These are phyloP conservation scores for Acrocalymma vagum DNA, from an alignment of 2,329 filamentous ascomycete species.

Conservation along the genomic window DNA sequence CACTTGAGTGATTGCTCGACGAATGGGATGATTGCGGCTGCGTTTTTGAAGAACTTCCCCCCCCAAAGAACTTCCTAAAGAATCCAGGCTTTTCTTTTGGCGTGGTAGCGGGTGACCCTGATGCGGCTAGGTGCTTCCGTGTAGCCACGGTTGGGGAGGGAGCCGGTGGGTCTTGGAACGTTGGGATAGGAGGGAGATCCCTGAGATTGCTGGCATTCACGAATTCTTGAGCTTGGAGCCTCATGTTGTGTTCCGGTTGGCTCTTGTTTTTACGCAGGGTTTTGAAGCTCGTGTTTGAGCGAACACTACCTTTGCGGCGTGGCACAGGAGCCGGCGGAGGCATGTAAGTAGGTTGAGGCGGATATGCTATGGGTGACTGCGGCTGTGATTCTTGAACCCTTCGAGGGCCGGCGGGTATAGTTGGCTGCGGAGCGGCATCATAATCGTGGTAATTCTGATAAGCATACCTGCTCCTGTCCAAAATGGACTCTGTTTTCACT, in stretches of 20 bases:
- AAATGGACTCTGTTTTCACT: slow-evolving; percentile 52
- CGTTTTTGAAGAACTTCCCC: slow-evolving; percentile 67
- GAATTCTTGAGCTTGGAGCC: slow-evolving; percentile 58
- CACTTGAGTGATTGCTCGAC: slow-evolving; percentile 20
- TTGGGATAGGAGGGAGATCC: slow-evolving; percentile 53
- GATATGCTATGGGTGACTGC: slow-evolving; percentile 49
- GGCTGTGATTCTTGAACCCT: slow-evolving; percentile 53
- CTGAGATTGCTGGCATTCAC: slow-evolving; percentile 55
- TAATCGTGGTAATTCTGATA: slow-evolving; percentile 62
- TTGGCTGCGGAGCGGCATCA: slow-evolving; percentile 87
- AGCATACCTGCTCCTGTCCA: slow-evolving; percentile 54
- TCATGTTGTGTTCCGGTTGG: slow-evolving; percentile 51
- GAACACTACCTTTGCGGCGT: slow-evolving; percentile 66
- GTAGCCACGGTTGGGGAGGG: slow-evolving; percentile 63
- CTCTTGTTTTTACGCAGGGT: slow-evolving; percentile 54
- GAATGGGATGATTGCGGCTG: slow-evolving; percentile 41
- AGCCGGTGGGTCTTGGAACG: slow-evolving; percentile 58
- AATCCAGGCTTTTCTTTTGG: slow-evolving; percentile 79
- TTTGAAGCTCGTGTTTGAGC: slow-evolving; percentile 61
- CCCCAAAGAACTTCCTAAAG: slow-evolving; percentile 89
- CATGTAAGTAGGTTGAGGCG: slow-evolving; percentile 46
- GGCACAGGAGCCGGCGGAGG: slow-evolving; percentile 52
- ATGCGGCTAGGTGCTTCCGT: slow-evolving; percentile 55
- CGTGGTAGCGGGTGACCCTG: slow-evolving; percentile 47
- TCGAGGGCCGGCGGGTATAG: slow-evolving; percentile 81